phyloP scores from a whole-genome alignment of 768 basidiomycete species.

The Boletus subcaerulescens region DNA sequence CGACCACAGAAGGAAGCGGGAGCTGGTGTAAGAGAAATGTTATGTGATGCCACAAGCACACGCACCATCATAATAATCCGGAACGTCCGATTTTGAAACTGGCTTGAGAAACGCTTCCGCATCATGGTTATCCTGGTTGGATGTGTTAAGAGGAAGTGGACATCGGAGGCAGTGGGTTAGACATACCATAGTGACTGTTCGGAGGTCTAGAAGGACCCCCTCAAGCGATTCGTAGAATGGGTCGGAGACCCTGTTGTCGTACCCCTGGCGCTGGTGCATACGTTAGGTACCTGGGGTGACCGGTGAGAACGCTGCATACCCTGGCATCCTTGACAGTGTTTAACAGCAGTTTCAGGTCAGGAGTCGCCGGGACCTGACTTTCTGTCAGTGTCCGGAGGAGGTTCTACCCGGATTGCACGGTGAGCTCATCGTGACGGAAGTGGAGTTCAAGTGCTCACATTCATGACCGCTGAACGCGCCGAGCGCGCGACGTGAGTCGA shows the following conservation, averaged over 20 bases:
- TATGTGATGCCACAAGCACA: conserved; percentile 8
- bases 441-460: conserved; percentile 9
- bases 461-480: conserved; percentile 29
- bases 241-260: conserved; percentile 74
- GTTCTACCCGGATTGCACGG: conserved; percentile 50
- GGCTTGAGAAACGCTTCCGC: conserved; percentile 93
- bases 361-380: conserved; percentile 61
- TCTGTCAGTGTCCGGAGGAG: conserved; percentile 84
- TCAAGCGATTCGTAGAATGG: conserved; percentile 95
- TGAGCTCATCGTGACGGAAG: not conserved
- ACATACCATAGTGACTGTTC: conserved; percentile 67
- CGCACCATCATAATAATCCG: conserved; percentile 91
- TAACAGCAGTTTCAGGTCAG: conserved; percentile 79
- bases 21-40: not conserved
- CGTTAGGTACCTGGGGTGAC: conserved; percentile 18
- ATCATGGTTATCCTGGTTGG: conserved; percentile 73
- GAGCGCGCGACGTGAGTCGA: conserved; percentile 25
- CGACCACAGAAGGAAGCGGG: not conserved
- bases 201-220: conserved; percentile 81
- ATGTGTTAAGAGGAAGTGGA: conserved; percentile 31
- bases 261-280: conserved; percentile 39
- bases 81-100: conserved; percentile 84
- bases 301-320: conserved; percentile 49
- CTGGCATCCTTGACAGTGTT: conserved; percentile 84
- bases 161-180: conserved; percentile 1